Conservation (phyloP, 768 basidiomycete species). For the Leccinum obscurum region DNA sequence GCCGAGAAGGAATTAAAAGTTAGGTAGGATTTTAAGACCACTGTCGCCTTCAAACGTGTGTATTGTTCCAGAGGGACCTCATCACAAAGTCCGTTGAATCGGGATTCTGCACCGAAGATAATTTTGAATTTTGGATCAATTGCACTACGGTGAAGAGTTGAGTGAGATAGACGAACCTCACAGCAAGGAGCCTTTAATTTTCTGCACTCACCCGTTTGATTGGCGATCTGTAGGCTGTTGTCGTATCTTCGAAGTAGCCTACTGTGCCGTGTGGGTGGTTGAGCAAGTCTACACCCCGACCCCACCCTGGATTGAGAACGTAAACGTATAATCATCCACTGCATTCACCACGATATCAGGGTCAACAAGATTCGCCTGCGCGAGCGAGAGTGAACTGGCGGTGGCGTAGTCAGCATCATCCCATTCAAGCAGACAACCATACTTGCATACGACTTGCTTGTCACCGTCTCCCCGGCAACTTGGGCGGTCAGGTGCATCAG, state of each 20-base stretch:
- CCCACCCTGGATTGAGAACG: slow-evolving; percentile 50
- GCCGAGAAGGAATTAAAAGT: too few relatives aligned
- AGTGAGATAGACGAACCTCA: too few relatives aligned
- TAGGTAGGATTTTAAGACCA: too few relatives aligned
- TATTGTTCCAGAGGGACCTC: too few relatives aligned
- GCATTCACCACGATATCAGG: not conserved
- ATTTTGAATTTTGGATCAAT: too few relatives aligned
- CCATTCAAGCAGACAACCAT: not conserved
- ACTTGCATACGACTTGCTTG: slow-evolving; percentile 54
- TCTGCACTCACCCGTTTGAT: too few relatives aligned
- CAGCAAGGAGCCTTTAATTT: too few relatives aligned
- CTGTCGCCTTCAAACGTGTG: too few relatives aligned
- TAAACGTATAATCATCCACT: slow-evolving; percentile 43
- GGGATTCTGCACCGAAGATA: too few relatives aligned
- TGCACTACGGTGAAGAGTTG: too few relatives aligned
- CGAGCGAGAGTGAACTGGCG: slow-evolving; percentile 54
- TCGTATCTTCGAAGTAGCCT: slow-evolving; percentile 41
- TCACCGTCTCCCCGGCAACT: slow-evolving; percentile 41
- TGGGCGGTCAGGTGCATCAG: slow-evolving; percentile 49
- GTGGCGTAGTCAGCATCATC: slow-evolving; percentile 1
- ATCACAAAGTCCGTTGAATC: too few relatives aligned
- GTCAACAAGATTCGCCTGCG: slow-evolving; percentile 9
- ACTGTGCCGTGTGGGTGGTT: slow-evolving; percentile 57
- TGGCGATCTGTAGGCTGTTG: too few relatives aligned
- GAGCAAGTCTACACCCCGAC: slow-evolving; percentile 59